These are phyloP conservation scores for Chlorencoelia australis DNA, from an alignment of 2,329 filamentous ascomycete genomes.

Conservation along the genomic window DNA sequence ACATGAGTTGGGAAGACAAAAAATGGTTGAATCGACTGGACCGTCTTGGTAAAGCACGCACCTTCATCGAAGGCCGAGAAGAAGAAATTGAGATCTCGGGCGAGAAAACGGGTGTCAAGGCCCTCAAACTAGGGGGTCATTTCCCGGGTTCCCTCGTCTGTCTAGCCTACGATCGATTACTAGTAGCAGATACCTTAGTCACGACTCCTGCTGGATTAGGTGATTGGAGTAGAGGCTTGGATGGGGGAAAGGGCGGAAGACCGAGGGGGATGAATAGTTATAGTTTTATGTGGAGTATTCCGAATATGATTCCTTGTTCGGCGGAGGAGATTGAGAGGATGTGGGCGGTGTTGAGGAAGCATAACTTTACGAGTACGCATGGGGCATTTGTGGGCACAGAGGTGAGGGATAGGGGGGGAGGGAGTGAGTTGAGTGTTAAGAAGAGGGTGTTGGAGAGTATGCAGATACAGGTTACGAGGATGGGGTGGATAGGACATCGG, in stretches of 20 bases:
- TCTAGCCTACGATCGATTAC: conserved; percentile 49
- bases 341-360: conserved; percentile 54
- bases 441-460: conserved; percentile 62
- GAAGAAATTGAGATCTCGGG: conserved; percentile 31
- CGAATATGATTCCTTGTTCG: conserved; percentile 62
- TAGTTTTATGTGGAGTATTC: conserved; percentile 68
- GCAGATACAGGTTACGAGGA: conserved; percentile 53
- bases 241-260: conserved; percentile 29
- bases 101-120: conserved; percentile 40
- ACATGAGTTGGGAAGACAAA: conserved; percentile 53
- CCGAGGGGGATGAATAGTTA: conserved; percentile 43
- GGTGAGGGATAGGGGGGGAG: conserved; percentile 37
- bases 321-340: conserved; percentile 55
- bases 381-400: conserved; percentile 57
- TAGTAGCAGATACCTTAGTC: conserved; percentile 69
- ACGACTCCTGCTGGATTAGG: conserved; percentile 51
- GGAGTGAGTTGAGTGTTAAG: conserved; percentile 38
- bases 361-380: conserved; percentile 56
- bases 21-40: conserved; percentile 49
- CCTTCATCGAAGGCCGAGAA: conserved; percentile 35
- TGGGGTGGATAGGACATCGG: conserved; percentile 21
- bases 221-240: conserved; percentile 36
- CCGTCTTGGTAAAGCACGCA: conserved; percentile 30
- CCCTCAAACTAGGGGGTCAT: conserved; percentile 67
- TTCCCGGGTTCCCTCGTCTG: conserved; percentile 66